These are phyloP conservation scores for Boletus barrowsii DNA, from an alignment of 768 basidiomycete species.

Conservation along the genomic window DNA sequence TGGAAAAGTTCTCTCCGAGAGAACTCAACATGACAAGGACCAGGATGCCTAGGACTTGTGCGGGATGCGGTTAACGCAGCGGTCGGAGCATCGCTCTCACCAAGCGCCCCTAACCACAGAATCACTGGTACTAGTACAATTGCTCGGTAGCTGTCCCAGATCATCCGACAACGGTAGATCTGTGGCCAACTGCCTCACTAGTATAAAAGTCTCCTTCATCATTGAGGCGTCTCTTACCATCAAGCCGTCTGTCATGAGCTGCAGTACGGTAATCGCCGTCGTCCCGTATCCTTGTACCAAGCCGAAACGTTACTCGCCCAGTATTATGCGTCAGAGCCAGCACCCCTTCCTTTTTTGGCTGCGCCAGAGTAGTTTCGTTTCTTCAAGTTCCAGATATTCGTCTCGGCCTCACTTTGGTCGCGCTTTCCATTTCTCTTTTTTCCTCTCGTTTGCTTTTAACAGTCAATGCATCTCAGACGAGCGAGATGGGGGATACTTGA, in stretches of 20 bases:
- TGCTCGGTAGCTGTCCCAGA: constrained; percentile 26
- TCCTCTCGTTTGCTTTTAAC: too few relatives aligned
- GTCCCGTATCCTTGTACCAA: constrained; percentile 34
- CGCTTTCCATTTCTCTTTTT: too few relatives aligned
- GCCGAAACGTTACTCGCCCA: constrained; percentile 22
- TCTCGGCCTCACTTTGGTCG: too few relatives aligned
- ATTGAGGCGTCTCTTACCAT: constrained; percentile 30
- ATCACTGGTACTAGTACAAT: constrained; percentile 18
- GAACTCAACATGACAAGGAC: constrained; percentile 12
- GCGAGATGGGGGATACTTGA: too few relatives aligned
- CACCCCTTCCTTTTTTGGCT: too few relatives aligned
- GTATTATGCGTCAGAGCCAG: too few relatives aligned
- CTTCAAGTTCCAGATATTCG: too few relatives aligned
- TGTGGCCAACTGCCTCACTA: constrained; percentile 15
- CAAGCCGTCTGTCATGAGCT: constrained; percentile 37
- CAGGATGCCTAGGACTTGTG: constrained; percentile 18
- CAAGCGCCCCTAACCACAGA: constrained; percentile 24
- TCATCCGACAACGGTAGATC: constrained; percentile 38
- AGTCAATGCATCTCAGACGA: too few relatives aligned
- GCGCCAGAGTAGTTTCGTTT: too few relatives aligned
- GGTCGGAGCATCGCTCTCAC: constrained; percentile 8
- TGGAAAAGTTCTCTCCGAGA: constrained; percentile 20
- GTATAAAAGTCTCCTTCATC: background rate
- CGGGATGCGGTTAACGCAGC: background rate
- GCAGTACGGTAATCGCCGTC: constrained; percentile 26